Percentiles rank a stretch among this genome's conserved stretches.
Conservation (phyloP, 352 stramenopile species). For the Pilasporangium apinafurcum region DNA sequence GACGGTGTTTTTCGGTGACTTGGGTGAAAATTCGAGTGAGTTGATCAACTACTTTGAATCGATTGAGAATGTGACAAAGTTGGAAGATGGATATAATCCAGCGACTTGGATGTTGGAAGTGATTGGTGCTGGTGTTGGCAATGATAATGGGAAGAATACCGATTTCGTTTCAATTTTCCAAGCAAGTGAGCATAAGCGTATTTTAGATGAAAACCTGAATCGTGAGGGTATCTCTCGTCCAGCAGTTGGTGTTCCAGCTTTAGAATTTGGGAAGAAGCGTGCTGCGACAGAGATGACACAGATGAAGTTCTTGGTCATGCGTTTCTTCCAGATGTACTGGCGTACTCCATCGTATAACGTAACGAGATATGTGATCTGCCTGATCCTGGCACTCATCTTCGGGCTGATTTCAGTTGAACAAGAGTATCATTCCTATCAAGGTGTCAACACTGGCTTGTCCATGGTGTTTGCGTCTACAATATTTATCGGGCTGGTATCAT, state of each 20-base stretch:
- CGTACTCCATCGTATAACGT: constrained; percentile 55
- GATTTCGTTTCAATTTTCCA: constrained; percentile 5
- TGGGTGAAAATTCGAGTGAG: constrained; percentile 38
- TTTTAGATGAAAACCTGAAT: constrained; percentile 5
- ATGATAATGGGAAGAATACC: neutral
- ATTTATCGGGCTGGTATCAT: constrained; percentile 74
- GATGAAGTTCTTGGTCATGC: constrained; percentile 3
- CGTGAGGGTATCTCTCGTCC: constrained; percentile 3
- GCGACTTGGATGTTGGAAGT: constrained; percentile 86
- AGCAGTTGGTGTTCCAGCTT: constrained; percentile 2
- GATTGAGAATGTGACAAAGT: constrained; percentile 11
- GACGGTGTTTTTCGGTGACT: constrained; percentile 24
- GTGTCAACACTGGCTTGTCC: constrained; percentile 19
- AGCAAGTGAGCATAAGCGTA: constrained; percentile 1
- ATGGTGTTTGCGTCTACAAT: constrained; percentile 83
- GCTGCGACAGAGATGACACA: constrained; percentile 4
- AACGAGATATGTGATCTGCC: constrained; percentile 33
- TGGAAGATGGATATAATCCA: constrained; percentile 33
- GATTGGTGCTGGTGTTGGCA: constrained; percentile 30
- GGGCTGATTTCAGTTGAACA: constrained; percentile 35
- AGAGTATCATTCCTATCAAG: constrained; percentile 31
- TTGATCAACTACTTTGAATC: constrained; percentile 24
- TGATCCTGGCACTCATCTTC: constrained; percentile 59
- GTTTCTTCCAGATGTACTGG: constrained; percentile 15
- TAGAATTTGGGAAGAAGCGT: constrained; percentile 10